Evolutionary conservation across 768 basidiomycete genomes (phyloP).

Genomic region (Mycena alexandri): DNA sequence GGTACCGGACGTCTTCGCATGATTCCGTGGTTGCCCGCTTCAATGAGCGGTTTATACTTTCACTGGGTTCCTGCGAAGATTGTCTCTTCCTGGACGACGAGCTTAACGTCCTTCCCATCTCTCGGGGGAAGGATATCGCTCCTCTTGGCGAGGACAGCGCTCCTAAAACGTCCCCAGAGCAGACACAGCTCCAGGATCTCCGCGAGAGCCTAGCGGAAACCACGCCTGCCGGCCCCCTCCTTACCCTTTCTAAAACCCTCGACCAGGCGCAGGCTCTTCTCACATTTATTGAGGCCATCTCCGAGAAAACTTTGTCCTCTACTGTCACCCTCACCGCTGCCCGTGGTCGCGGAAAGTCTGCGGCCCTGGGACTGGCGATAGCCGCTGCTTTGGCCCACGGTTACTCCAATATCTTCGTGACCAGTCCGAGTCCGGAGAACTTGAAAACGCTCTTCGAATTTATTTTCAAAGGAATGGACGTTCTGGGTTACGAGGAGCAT

Average conservation of each 20-base stretch:
- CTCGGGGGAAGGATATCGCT: conserved; percentile 92
- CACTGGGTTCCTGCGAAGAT: conserved; percentile 91
- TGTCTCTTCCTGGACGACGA: conserved; percentile 98
- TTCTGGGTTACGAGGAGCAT: conserved; percentile 95
- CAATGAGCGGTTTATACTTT: conserved; percentile 99
- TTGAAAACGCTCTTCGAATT: conserved; percentile 98
- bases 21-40: conserved; percentile 93
- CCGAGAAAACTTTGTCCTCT: conserved; percentile 92
- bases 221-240: conserved; percentile 89
- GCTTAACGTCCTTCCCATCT: conserved; percentile 96
- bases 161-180: conserved; percentile 35
- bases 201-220: conserved; percentile 84
- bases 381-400: conserved; percentile 93
- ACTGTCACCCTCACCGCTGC: conserved; percentile 96
- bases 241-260: conserved; percentile 90
- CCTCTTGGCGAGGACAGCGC: conserved; percentile 62
- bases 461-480: conserved; percentile 96
- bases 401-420: conserved; percentile 98
- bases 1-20: conserved; percentile 93
- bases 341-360: conserved; percentile 96
- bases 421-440: conserved; percentile 97
- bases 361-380: conserved; percentile 94
- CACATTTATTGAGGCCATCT: conserved; percentile 94
- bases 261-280: conserved; percentile 96
- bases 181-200: conserved; percentile 70